Percentiles rank a stretch among this genome's conserved stretches.
Conservation (phyloP, 2,329 filamentous ascomycete genomes). For the Epichloe baconii region DNA sequence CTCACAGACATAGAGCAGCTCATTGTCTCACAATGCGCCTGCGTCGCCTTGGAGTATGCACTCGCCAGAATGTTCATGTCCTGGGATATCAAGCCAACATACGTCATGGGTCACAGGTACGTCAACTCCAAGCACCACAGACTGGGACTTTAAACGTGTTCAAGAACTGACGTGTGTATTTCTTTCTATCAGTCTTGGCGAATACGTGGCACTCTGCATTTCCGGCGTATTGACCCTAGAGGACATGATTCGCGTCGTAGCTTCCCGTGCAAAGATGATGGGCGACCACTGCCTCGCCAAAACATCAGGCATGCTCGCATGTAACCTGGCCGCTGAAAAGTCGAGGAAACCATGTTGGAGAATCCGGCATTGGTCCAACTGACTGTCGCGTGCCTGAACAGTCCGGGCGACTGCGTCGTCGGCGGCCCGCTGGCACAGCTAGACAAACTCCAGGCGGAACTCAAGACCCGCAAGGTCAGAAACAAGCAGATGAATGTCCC, state of each 20-base stretch:
- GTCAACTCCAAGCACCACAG: not conserved
- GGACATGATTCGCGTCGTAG: constrained; percentile 62
- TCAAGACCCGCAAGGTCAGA: not conserved
- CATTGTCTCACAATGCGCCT: too few relatives aligned
- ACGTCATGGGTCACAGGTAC: constrained; percentile 37
- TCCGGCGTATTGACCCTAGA: constrained; percentile 61
- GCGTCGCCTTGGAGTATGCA: constrained; percentile 34
- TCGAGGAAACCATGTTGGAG: not conserved
- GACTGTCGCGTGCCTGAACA: not conserved
- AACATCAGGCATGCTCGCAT: constrained; percentile 48
- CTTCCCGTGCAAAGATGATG: constrained; percentile 53
- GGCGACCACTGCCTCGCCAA: constrained; percentile 51
- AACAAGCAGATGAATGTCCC: not conserved
- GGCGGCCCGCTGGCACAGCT: not conserved
- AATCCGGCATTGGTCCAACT: not conserved
- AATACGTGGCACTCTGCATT: constrained; percentile 42
- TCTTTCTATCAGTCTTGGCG: constrained; percentile 23
- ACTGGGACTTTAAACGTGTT: too few relatives aligned
- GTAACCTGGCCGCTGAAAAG: constrained; percentile 20
- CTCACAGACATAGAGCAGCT: too few relatives aligned
- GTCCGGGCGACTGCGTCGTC: not conserved
- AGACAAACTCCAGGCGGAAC: not conserved
- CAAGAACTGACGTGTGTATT: not conserved
- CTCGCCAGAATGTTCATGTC: constrained; percentile 41
- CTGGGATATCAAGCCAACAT: constrained; percentile 37